These are phyloP conservation scores for Helianthus tuberosus DNA, from an alignment of 129 eudicot genomes.

Conservation along the genomic window DNA sequence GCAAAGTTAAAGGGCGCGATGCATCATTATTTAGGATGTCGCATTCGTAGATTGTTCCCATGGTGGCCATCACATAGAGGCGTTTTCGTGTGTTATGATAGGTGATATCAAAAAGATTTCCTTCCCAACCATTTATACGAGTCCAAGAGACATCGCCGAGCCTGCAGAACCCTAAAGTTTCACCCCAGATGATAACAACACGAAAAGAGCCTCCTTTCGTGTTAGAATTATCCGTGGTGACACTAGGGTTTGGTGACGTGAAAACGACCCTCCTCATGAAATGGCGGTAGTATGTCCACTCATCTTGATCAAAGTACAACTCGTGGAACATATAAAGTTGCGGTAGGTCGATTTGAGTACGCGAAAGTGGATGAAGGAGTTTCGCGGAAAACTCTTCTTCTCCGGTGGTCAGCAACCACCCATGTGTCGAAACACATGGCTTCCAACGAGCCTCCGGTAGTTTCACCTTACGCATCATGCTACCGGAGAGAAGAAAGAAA, in stretches of 20 bases:
- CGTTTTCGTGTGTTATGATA: slow-evolving; percentile 25
- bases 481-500: slow-evolving; percentile 24
- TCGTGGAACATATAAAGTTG: slow-evolving; percentile 29
- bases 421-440: slow-evolving; percentile 27
- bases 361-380: slow-evolving; percentile 32
- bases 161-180: slow-evolving; percentile 32
- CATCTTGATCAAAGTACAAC: slow-evolving; percentile 25
- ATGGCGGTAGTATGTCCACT: slow-evolving; percentile 27
- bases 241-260: slow-evolving; percentile 21
- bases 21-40: slow-evolving; percentile 15
- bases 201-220: slow-evolving; percentile 16
- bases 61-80: slow-evolving; percentile 21
- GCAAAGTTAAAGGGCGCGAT: background rate
- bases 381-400: slow-evolving; percentile 22
- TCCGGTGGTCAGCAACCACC: slow-evolving; percentile 32
- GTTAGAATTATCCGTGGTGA: background rate
- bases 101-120: slow-evolving; percentile 13
- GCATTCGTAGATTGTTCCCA: slow-evolving; percentile 27
- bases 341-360: slow-evolving; percentile 28
- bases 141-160: slow-evolving; percentile 26
- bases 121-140: slow-evolving; percentile 25
- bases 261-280: slow-evolving; percentile 26
- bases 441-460: slow-evolving; percentile 32
- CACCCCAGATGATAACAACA: slow-evolving; percentile 31
- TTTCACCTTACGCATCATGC: slow-evolving; percentile 21